Base-by-base conservation (phyloP, 768 basidiomycete genomes). In the Russula virescens region DNA sequence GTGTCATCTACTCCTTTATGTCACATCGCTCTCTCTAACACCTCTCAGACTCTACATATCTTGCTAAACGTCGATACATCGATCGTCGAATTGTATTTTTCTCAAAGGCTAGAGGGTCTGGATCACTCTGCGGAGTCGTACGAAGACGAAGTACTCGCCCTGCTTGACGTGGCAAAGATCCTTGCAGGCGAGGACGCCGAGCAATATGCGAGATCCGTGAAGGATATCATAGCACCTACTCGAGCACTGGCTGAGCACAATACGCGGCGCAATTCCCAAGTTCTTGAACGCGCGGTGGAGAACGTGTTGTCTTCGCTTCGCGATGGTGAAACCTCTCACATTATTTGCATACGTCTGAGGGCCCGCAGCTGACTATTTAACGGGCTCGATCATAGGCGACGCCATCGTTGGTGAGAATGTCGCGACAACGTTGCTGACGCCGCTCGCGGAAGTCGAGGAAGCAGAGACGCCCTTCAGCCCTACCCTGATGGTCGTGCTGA, bases 401-500 rank as follows among this genome's bases (percentile, higher is more conserved):
- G 19, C 28, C 23, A 51, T 42, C 19, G 49, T 65, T 28, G 73
- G 43, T 83, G 81, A 69, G 76, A 75, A 43, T 70, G 81, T 65
- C 56, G 67, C 43, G 40, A 66, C 67, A 16, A 55, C 47, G 0
- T 34, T 68, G 23, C 58, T 68, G 48, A 60, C 60, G 9, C 60
- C 63, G 2, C 53, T 68, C 23, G 48, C 58, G 42, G 67, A 68
- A 48, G 48, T 53, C 25, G 67, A 66, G 23, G 51, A 8, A 58
- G 31, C 58, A 66, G 38, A 54, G 42, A 43, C 71, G 14, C 69
- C 67, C 28, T 70, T 68, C 3, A 81, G 83, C 16, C 81, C 87
- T 13, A 90, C 88, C 0, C 69, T 83, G 40, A 79, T 87, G 70
- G 81, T 89, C 21, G 79, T 92, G n/a, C 69, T 80, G n/a, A 77